Percentiles rank a stretch among this genome's conserved stretches.
phyloP scores from a whole-genome alignment of 2,329 filamentous ascomycete species.

The Plectosphaerella cucumerina region DNA sequence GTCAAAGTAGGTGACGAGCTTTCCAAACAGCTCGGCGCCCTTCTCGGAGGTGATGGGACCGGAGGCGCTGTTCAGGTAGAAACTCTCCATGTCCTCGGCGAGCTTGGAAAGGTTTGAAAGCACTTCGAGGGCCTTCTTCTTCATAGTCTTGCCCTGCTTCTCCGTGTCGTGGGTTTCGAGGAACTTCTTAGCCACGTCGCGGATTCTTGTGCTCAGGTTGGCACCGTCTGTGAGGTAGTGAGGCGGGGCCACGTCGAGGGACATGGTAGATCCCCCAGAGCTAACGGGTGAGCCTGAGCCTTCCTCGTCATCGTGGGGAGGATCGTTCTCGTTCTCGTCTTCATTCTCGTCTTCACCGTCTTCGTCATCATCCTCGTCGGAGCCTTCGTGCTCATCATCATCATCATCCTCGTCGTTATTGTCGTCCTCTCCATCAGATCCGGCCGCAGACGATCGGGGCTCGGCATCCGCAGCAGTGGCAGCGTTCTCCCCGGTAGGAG shows the following conservation, averaged over 20 bases:
- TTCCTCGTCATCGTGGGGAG: slow-evolving; percentile 48
- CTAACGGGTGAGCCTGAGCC: slow-evolving; percentile 63
- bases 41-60: slow-evolving; percentile 39
- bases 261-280: slow-evolving; percentile 64
- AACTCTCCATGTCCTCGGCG: slow-evolving; percentile 65
- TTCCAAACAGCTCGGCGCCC: slow-evolving; percentile 66
- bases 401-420: slow-evolving; percentile 47
- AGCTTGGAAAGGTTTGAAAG: slow-evolving; percentile 68
- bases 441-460: slow-evolving; percentile 30
- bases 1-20: slow-evolving; percentile 80
- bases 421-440: slow-evolving; percentile 26
- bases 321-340: slow-evolving; percentile 51
- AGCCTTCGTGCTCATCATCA: slow-evolving; percentile 45
- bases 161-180: slow-evolving; percentile 78
- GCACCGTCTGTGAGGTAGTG: slow-evolving; percentile 42
- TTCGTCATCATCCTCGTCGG: slow-evolving; percentile 42
- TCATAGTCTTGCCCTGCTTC: slow-evolving; percentile 66
- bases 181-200: slow-evolving; percentile 75
- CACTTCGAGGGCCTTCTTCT: slow-evolving; percentile 73
- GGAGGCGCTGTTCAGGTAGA: slow-evolving; percentile 57
- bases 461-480: slow-evolving; percentile 6
- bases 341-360: slow-evolving; percentile 42
- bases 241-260: slow-evolving; percentile 51
- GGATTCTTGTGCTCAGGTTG: slow-evolving; percentile 69
- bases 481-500: slow-evolving; percentile 18